Base-by-base conservation (phyloP, 148 eudicot genomes). In the Camellia granthamiana region DNA sequence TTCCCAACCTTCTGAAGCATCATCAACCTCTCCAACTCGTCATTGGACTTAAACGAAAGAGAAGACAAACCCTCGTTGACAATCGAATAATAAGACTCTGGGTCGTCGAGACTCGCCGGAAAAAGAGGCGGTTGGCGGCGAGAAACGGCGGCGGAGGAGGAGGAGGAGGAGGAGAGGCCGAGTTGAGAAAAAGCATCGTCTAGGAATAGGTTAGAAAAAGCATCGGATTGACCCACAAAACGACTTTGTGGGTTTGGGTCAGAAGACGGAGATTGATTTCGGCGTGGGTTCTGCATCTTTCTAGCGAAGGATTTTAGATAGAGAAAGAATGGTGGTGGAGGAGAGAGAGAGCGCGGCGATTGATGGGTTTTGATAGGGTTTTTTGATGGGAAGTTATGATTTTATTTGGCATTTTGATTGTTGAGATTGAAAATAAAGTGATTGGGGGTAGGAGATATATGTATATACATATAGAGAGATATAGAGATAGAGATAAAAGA, bases 161-260 rank as follows among this genome's bases (percentile, higher is more conserved):
- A 30, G 38, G 38, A 30, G 38, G 38, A 30, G 62, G 11, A 58
- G 42, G 77, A 47, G 66, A 78, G 70, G 38, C 21, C 54, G 10
- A 83, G 63, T 18, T 68, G 52, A n/a, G 77, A 58, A 13, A 83
- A 62, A 21, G 79, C 68, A 0, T 55, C 16, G 13, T 56, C 77
- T 7, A 80, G 82, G 58, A 63, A 42, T 54, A 67, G 67, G 38
- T 30, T 30, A n/a, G 77, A 58, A 13, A 83, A 62, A 21, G 79
- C 68, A 0, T 55, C 16, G 13, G 46, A 49, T 49, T 77, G 58
- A 61, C 15, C 69, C 16, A 41, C 11, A 3, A 18, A 4, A 21
- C 8, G 46, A 54, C 2, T 23, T 30, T 30, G 38, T 30, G 38
- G 38, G 38, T 30, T 30, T 30, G 38, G 38, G 38, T 30, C 38